A percentile compares a stretch with the other conserved stretches of the same genome.
phyloP scores from a whole-genome alignment of 164 flowering plant genomes.

The Buxus sempervirens region DNA sequence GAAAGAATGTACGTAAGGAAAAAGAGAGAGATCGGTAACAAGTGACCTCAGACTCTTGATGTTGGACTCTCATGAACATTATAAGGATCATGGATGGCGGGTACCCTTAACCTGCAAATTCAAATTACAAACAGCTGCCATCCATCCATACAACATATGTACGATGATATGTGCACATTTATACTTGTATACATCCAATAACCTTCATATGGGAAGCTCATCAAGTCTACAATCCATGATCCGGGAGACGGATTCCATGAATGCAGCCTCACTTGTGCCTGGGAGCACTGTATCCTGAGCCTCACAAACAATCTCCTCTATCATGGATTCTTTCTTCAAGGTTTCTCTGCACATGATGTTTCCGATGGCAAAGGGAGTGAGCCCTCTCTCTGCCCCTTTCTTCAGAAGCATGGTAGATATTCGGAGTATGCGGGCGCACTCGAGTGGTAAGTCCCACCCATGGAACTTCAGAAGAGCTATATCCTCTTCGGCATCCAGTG shows the following conservation, averaged over 20 bases:
- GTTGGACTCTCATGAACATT: background rate
- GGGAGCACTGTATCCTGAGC: constrained; percentile 53
- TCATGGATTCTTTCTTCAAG: constrained; percentile 52
- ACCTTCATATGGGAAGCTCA: constrained; percentile 17
- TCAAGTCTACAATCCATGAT: constrained; percentile 58
- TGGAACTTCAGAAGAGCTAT: constrained; percentile 51
- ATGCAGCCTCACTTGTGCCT: constrained; percentile 48
- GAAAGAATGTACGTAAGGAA: no score
- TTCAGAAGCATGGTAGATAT: constrained; percentile 83
- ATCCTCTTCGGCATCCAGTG: constrained; percentile 68
- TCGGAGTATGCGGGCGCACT: constrained; percentile 54
- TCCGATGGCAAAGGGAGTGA: constrained; percentile 65
- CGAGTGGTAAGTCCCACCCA: constrained; percentile 59
- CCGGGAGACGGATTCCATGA: constrained; percentile 50
- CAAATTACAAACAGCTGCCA: constrained; percentile 6
- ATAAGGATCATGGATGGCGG: background rate
- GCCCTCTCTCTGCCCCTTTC: constrained; percentile 66
- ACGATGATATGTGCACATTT: constrained; percentile 12
- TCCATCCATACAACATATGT: constrained; percentile 12
- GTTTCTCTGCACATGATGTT: constrained; percentile 73
- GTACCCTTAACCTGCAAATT: constrained; percentile 8
- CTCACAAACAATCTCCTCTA: constrained; percentile 66
- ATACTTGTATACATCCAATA: background rate
- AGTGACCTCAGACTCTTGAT: no score
- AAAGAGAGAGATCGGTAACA: no score